Percentiles rank a stretch among this genome's conserved stretches.
Evolutionary conservation across 176 grass and related monocot species (phyloP).

Genomic region (Panicum miliaceum): DNA sequence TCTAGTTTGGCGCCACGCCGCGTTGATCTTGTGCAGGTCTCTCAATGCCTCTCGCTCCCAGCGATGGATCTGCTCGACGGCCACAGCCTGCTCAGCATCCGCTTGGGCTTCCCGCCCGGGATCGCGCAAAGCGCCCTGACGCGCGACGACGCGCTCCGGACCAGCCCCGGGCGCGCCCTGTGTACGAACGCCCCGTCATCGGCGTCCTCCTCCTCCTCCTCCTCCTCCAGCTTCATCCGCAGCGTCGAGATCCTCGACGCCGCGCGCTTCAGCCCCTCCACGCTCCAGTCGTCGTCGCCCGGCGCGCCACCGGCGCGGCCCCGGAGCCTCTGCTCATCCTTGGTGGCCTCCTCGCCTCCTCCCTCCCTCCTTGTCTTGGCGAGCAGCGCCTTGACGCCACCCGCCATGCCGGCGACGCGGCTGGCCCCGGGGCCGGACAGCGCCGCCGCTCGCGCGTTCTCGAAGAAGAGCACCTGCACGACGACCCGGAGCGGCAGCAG

Average conservation of each 20-base stretch:
- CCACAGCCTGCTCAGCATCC: conserved; percentile 68
- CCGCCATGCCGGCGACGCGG: conserved; percentile 47
- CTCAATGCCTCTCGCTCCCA: conserved; percentile 44
- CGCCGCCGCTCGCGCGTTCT: conserved; percentile 63
- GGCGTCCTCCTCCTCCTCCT: conserved; percentile 10
- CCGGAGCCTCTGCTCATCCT: conserved; percentile 17
- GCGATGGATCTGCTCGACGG: conserved; percentile 51
- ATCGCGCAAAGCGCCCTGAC: conserved; percentile 60
- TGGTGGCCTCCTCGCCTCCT: background rate
- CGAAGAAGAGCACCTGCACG: conserved; percentile 87
- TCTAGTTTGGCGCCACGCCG: background rate
- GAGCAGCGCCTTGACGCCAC: conserved; percentile 51
- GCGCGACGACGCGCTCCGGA: conserved; percentile 63
- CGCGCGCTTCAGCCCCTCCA: conserved; percentile 40
- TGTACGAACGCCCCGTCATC: conserved; percentile 64
- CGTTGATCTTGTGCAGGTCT: background rate
- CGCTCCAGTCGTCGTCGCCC: conserved; percentile 50
- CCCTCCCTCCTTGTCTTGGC: conserved; percentile 31
- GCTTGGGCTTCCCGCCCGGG: conserved; percentile 47
- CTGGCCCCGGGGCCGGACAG: background rate
- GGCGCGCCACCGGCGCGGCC: background rate
- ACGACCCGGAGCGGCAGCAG: conserved; percentile 73
- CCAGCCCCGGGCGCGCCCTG: conserved; percentile 36
- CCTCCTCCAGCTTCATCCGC: conserved; percentile 75
- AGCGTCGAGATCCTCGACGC: conserved; percentile 62